Evolutionary conservation across 169 alveolate genomes (phyloP), one percentile per base, ranked within the genome.

Genomic region (Eimeria necatrix): DNA sequence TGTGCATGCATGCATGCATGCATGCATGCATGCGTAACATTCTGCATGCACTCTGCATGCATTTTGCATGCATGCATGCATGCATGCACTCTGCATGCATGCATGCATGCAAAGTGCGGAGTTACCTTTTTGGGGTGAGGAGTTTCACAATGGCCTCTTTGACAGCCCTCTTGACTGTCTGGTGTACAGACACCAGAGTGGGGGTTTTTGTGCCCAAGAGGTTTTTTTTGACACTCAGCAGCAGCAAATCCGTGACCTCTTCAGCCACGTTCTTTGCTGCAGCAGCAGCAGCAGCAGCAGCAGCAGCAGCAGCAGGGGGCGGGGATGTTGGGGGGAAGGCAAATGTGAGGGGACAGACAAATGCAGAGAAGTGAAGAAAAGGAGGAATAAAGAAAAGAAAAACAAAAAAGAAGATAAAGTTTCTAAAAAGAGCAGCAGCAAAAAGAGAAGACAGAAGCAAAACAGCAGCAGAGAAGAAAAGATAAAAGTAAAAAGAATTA

Each of bases 81-180:
- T 32, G 41, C 41, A 32, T 32, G 41, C 41, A 32, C 2, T 32
- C 2, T 32, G 41, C 41, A 32, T 32, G 41, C 41, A 32, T 0
- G n/a, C 0, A 32, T 32, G 41, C 41, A 32, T 32, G 41, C 41
- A 32, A 0, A 32, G 41, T 32, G 41, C 2, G 41, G 41, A 2
- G 41, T 2, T 32, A 92, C 96, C 93, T 94, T 89, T 96, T 96
- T n/a, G 97, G 97, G 71, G 96, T 93, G 90, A 96, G 93, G 20
- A 96, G 93, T 51, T 87, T 94, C 61, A 78, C 89, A 83, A 95
- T 90, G 94, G 96, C 95, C 76, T 95, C 64, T 59, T 78, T 80
- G 32, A 94, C 86, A 22, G 97, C 96, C 94, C 70, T 60, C 70
- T 94, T 94, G 80, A 96, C 97, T 70, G 96, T 96, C 73, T 93